Evolutionary conservation across 495 filamentous ascomycete species (phyloP), one percentile per base, ranked within the genome.

Genomic region (Jackrogersella minutella): DNA sequence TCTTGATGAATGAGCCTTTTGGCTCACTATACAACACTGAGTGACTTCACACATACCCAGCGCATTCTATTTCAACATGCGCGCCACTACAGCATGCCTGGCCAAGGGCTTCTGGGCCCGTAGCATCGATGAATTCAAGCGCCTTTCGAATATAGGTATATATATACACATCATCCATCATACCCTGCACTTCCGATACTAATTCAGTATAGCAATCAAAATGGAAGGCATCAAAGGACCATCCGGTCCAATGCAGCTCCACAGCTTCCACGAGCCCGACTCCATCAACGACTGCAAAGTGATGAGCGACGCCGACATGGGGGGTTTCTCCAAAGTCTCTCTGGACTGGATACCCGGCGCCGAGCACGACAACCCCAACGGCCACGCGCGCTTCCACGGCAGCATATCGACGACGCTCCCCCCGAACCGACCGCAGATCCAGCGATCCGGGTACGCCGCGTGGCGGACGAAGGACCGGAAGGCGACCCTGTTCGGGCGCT

Each of bases 331-430:
- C 44, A 85, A 82, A 19, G 87, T 87, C 14, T 75, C 82, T 43
- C 82, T 99, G 50, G 88, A 93, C 70, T 91, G 86, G 74, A 79
- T 91, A n/a, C 1, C 73, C 83, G 22, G 36, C 79, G 1, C 72
- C 79, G 30, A 61, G 78, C 5, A 74, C 70, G 81, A 73, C 34
- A 70, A 74, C 56, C 5, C 66, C 4, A 49, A 72, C 17, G 81
- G 79, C 79, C 65, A 85, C 84, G 87, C 86, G 4, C 84, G 87
- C 56, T 99, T 97, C 80, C 87, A 93, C 78, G 95, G 95, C 43
- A 86, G 59, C 58, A 97, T 99, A 72, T 96, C 92, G 1, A 95
- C 86, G 8, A 85, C 94, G 55, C 86, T 99, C 0, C 91, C 95
- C 46, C 59, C 82, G n/a, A 81, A 93, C 73, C 84, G 84, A 13